Evolutionary conservation across 192 early-diverging fungal genomes (phyloP), one percentile per base, ranked within the genome.

Genomic region (Dissophora ornata): DNA sequence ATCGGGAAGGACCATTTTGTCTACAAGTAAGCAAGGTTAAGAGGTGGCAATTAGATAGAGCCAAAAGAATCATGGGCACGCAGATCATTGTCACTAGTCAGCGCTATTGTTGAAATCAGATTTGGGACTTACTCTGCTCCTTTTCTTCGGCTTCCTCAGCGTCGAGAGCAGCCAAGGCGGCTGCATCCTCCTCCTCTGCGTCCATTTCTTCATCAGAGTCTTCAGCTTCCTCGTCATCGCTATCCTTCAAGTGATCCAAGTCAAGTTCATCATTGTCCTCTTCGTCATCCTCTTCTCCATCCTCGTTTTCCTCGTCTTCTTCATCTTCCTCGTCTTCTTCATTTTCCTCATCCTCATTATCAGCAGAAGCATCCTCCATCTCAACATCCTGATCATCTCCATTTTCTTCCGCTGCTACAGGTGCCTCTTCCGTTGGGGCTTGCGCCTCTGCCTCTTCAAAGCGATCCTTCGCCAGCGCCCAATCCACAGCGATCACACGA

Each of bases 401-500:
- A 40, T 67, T 62, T 75, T 79, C 32, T 69, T 74, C 22, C 42
- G 63, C 22, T 74, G 71, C 3, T 57, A 67, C 67, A 74, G 82
- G 38, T 63, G 80, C 3, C 18, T 88, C 79, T 50, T 83, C 86
- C 25, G 28, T 45, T 22, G 54, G 68, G 53, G 81, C 79, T n/a
- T 84, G 83, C 48, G 85, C 84, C 66, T 88, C 86, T 33, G 83
- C 83, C 62, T 88, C 86, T 62, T 86, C 79, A 56, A 88, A 96
- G 53, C 80, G 71, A 34, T 87, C 87, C 77, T 96, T 95, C 15
- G 92, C 81, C 46, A 97, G 63, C 9, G 92, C 88, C 90, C 93
- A 90, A 71, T 93, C 94, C 18, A 97, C 96, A 21, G 92, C 88
- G 34, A 98, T 89, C 6, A 81, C 74, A 41, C 96, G 88, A 11